A percentile compares a stretch with the other conserved stretches of the same genome.
Evolutionary conservation across 352 stramenopile species (phyloP).

Genomic region (Globisporangium acanthophoron): DNA sequence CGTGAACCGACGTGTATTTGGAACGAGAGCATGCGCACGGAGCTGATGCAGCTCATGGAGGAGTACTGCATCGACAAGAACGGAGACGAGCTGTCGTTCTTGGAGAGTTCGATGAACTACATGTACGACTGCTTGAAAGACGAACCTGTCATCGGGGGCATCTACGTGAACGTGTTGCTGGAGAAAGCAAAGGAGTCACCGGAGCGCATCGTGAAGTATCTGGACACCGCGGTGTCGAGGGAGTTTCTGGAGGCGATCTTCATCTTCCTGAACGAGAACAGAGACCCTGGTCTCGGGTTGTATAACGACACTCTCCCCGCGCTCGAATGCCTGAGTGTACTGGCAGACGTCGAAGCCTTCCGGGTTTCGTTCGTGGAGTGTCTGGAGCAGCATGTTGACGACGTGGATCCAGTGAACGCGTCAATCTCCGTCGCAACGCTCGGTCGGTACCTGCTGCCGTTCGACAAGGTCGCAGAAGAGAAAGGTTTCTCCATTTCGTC

Average conservation of each 20-base stretch:
- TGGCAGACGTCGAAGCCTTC: constrained; percentile 62
- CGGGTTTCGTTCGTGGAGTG: constrained; percentile 50
- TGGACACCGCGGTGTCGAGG: constrained; percentile 47
- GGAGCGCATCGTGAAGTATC: constrained; percentile 35
- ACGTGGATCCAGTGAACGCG: constrained; percentile 53
- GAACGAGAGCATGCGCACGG: constrained; percentile 51
- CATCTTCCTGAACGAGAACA: constrained; percentile 75
- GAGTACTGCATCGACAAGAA: constrained; percentile 58
- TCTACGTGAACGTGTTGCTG: constrained; percentile 65
- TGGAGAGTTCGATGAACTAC: constrained; percentile 66
- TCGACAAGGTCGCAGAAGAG: constrained; percentile 38
- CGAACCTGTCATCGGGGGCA: constrained; percentile 60
- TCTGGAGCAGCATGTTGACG: constrained; percentile 58
- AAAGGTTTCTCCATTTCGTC: constrained; percentile 75
- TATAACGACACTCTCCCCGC: constrained; percentile 74
- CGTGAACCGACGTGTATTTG: constrained; percentile 74
- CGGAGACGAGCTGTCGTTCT: constrained; percentile 51
- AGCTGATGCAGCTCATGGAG: constrained; percentile 70
- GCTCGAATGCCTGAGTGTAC: constrained; percentile 61
- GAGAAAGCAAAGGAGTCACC: constrained; percentile 40
- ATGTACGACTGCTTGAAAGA: constrained; percentile 79
- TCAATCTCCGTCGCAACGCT: constrained; percentile 73
- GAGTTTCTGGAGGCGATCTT: constrained; percentile 67
- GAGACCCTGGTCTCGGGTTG: constrained; percentile 60
- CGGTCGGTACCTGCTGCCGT: constrained; percentile 68